Evolutionary conservation across 306 rosid genomes (phyloP).

Genomic region (Neltuma alba): DNA sequence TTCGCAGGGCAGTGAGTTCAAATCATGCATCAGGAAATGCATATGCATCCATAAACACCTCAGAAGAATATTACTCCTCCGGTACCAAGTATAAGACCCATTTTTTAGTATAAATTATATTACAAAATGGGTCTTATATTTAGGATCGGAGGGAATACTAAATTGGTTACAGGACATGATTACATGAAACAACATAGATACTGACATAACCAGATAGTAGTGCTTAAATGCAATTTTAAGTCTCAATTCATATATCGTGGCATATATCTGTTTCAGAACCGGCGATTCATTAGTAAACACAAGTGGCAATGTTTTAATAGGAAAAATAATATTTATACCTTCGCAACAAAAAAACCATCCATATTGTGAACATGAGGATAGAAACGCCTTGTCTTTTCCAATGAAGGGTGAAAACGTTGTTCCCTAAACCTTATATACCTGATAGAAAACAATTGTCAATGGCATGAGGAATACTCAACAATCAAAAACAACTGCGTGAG

Average conservation of each 20-base stretch:
- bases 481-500: not conserved
- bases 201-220: no score
- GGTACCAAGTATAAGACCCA: no score
- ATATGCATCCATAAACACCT: not conserved
- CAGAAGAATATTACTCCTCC: no score
- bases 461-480: slow-evolving; percentile 4
- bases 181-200: no score
- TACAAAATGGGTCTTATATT: no score
- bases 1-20: not conserved
- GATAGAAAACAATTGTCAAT: slow-evolving; percentile 33
- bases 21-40: not conserved
- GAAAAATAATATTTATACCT: slow-evolving; percentile 51
- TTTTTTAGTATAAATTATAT: no score
- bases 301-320: not conserved
- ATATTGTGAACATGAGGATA: slow-evolving; percentile 95
- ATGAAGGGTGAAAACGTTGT: slow-evolving; percentile 85
- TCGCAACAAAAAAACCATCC: slow-evolving; percentile 98
- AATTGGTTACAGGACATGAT: no score
- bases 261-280: not conserved
- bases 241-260: not conserved
- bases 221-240: not conserved
- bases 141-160: no score
- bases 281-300: not conserved
- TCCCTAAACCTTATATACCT: slow-evolving; percentile 85
- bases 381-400: slow-evolving; percentile 92